Percentiles rank a stretch among this genome's conserved stretches.
These are phyloP conservation scores for Trichoderma sp. DNA, from an alignment of 2,329 filamentous ascomycete species.

Conservation along the genomic window DNA sequence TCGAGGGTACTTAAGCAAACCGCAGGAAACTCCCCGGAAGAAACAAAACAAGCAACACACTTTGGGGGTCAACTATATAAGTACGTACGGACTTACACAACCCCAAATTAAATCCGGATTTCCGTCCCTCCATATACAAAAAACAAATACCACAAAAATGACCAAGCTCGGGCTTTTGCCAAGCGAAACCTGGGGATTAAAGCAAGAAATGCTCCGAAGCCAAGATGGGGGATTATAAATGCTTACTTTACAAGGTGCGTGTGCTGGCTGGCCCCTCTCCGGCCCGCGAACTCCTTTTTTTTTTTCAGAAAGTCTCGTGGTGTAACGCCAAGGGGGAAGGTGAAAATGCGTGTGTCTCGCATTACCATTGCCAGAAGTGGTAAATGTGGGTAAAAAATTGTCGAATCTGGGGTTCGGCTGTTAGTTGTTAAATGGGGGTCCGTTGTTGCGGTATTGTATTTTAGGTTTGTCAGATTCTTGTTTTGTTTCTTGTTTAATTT, in stretches of 20 bases:
- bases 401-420: background rate
- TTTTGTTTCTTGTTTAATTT: background rate
- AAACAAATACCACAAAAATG: background rate
- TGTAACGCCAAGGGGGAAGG: background rate
- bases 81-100: background rate
- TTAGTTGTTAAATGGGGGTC: no score
- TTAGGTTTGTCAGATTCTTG: background rate
- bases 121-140: background rate
- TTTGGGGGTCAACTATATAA: background rate
- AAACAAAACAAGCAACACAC: background rate
- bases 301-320: background rate
- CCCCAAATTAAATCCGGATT: background rate
- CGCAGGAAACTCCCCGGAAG: background rate
- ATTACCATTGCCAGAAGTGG: background rate
- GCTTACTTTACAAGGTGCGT: background rate
- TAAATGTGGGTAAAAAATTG: background rate
- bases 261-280: background rate
- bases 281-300: background rate
- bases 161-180: background rate
- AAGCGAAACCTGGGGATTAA: background rate
- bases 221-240: constrained; percentile 2
- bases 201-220: background rate
- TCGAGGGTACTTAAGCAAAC: background rate
- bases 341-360: background rate
- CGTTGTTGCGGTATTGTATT: background rate